Base-by-base conservation (phyloP, 202 grass and related monocot genomes). In the Carex arenaria region DNA sequence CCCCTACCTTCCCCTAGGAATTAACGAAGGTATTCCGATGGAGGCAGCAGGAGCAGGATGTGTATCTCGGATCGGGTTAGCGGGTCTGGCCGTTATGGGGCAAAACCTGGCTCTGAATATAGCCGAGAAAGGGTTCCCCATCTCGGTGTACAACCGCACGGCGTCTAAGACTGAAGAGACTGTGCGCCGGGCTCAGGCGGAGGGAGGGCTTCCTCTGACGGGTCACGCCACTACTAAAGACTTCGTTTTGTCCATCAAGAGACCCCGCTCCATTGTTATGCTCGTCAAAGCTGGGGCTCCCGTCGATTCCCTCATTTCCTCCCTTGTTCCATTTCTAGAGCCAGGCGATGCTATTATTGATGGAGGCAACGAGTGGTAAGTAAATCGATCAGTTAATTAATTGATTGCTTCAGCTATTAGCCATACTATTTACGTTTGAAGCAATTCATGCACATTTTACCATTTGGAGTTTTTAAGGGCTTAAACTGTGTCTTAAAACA, bases 81-180 rank as follows among this genome's bases (percentile, higher is more conserved):
- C 94, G 2, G 91, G 94, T 13, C 85, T 97, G 73, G 94, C 94
- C 13, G 90, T 90, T 76, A 97, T 97, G 94, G 94, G 91, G 61
- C 94, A 97, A 85, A 97, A 93, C 82, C 91, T 97, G 28, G 94
- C 94, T 0, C 87, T 97, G 72, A 93, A 97, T 86, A 93, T 97
- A 84, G 91, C 94, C 10, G 94, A 97, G 84, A 97, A 87, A 52
- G 94, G 94, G 3, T 97, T 93, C 84, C 89, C 94, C 45, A 93
- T 97, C 89, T 97, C 94, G 56, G 91, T 97, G 76, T 97, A 97
- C 91, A 97, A 97, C 86, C 94, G 94, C 84, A 93, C 91, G 9
- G 85, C 89, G 42, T 82, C 94, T 45, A 97, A 97, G 89, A 91
- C 93, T 4, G 91, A 97, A 81, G 88, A 88, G 83, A 91, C 94